A percentile compares a stretch with the other conserved stretches of the same genome.
Conservation (phyloP, 257 asterid genomes). For the Misopates orontium region DNA sequence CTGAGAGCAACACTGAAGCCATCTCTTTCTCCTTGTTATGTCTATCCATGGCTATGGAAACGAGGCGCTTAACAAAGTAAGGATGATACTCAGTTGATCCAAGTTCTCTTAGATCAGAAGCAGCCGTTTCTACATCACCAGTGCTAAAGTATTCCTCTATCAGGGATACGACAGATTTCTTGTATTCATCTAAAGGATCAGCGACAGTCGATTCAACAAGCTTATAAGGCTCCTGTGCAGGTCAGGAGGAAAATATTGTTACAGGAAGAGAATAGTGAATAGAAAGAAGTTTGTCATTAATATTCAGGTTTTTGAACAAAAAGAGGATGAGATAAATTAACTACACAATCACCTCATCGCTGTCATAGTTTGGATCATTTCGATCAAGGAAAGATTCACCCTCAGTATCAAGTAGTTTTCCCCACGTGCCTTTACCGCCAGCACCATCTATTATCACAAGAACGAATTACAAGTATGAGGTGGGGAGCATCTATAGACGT, state of each 20-base stretch:
- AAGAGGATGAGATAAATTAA: background rate
- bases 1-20: slow-evolving; percentile 96
- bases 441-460: slow-evolving; percentile 79
- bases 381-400: slow-evolving; percentile 65
- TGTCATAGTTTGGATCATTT: slow-evolving; percentile 95
- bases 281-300: background rate
- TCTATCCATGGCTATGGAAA: slow-evolving; percentile 96
- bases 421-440: slow-evolving; percentile 99
- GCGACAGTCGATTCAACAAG: slow-evolving; percentile 68
- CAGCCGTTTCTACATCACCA: slow-evolving; percentile 84
- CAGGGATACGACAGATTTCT: slow-evolving; percentile 77
- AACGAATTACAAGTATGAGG: slow-evolving; percentile 19
- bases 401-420: slow-evolving; percentile 82
- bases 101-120: slow-evolving; percentile 82
- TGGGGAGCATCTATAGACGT: background rate
- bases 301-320: background rate
- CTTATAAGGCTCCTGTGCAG: slow-evolving; percentile 85
- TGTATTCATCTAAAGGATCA: slow-evolving; percentile 77
- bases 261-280: slow-evolving; percentile 40
- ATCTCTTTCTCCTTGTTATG: slow-evolving; percentile 95
- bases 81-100: slow-evolving; percentile 90
- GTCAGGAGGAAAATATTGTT: slow-evolving; percentile 24
- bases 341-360: slow-evolving; percentile 74
- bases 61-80: slow-evolving; percentile 83
- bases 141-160: slow-evolving; percentile 89